Percentiles rank a stretch among this genome's conserved stretches.
Evolutionary conservation across 306 rosid species (phyloP).

Genomic region (Cucumis cinereus): DNA sequence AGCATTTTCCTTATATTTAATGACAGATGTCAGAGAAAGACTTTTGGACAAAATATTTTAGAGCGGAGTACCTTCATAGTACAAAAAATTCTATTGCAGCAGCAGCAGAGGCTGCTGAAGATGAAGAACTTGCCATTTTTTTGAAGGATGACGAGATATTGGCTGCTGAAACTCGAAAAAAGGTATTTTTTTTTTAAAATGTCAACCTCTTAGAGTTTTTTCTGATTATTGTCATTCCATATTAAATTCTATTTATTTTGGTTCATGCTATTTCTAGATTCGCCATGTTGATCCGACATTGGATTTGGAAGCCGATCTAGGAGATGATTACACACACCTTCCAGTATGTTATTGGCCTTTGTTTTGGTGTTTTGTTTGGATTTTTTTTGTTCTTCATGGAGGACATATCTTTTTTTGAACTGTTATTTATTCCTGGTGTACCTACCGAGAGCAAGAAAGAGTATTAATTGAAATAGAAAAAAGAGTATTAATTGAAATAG

Average conservation of each 20-base stretch:
- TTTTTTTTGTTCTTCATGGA: no score
- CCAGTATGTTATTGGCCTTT: constrained; percentile 48
- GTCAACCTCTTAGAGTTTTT: neutral
- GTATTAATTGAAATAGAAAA: no score
- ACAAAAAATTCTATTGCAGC: constrained; percentile 72
- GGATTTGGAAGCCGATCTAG: constrained; percentile 96
- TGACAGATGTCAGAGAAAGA: constrained; percentile 79
- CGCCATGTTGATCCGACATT: constrained; percentile 87
- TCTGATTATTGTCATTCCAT: constrained; percentile 13
- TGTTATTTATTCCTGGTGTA: no score
- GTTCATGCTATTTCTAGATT: constrained; percentile 35
- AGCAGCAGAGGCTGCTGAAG: constrained; percentile 99
- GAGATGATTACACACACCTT: constrained; percentile 93
- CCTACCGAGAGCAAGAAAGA: no score
- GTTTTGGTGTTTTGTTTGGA: no score
- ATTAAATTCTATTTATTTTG: constrained; percentile 5
- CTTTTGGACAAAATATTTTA: constrained; percentile 88
- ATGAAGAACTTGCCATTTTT: constrained; percentile 88
- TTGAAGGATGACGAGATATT: constrained; percentile 79
- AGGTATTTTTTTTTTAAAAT: constrained; percentile 35
- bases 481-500: no score
- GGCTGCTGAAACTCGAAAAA: constrained; percentile 67
- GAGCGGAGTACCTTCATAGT: constrained; percentile 87
- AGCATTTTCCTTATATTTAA: constrained; percentile 10
- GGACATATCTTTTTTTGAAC: no score